Base-by-base conservation (phyloP, 2,329 filamentous ascomycete species). In the Aspergillus oerlinghausenensis region DNA sequence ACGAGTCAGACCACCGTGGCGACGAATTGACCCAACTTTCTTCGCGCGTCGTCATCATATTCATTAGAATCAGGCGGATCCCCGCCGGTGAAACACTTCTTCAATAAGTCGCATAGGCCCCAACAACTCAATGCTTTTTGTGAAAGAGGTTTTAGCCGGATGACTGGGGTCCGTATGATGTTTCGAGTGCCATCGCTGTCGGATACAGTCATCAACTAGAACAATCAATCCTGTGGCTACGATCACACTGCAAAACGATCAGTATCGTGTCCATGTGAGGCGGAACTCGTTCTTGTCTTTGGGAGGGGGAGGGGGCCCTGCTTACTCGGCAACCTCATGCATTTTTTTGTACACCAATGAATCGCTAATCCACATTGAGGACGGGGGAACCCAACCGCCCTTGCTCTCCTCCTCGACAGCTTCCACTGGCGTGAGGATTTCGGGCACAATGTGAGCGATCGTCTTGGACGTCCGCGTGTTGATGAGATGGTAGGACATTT, bases 151-250 rank as follows among this genome's bases (percentile, higher is more conserved):
- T 59, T 71, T 78, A 60, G 78, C 77, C 8, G 84, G 82, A 23
- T 84, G 77, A 32, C 78, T 76, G 65, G 84, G 71, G 52, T 78
- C 77, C 17, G 79, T 79, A 55, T 74, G 74, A 55, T 78, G 77
- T 64, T 81, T 82, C 45, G 79, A 76, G 65, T 84, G 85, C 84
- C 90, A 94, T 56, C 84, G 85, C 59, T 85, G 82, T 74, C 90
- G 89, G 79, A 97, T 96, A 77, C 87, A 90, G 75, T 97, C 91
- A 69, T 97, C 93, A 52, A 95, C 88, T 48, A 97, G 84, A 7
- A 89, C 85, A 65, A 96, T 86, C 64, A 97, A 83, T 25, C 93
- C 93, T n/a, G 92, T 94, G 49, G 92, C 85, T 60, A 97, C 83
- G 61, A 97, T 88, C 62, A 96, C 88, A 72, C 92, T 96, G 54